A percentile compares a stretch with the other conserved stretches of the same genome.
Conservation (phyloP, 805 yeast genomes). For the Debaryomyces hansenii region DNA sequence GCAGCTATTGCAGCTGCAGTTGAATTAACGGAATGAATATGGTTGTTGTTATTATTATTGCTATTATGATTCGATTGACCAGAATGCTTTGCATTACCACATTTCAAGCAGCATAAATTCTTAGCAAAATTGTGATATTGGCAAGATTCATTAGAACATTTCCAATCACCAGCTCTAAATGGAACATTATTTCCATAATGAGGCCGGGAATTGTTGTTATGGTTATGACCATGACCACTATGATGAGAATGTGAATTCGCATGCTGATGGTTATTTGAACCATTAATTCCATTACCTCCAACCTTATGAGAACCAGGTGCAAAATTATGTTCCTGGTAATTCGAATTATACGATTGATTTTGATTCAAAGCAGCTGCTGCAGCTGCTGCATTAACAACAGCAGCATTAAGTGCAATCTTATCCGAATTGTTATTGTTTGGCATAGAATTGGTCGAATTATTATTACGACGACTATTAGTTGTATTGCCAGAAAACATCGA, state of each 20-base stretch:
- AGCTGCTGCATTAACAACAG: slow-evolving; percentile 11
- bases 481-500: slow-evolving; percentile 40
- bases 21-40: slow-evolving; percentile 36
- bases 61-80: slow-evolving; percentile 9
- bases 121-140: slow-evolving; percentile 91
- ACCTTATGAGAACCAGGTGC: neutral
- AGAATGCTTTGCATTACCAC: slow-evolving; percentile 69
- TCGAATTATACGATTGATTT: slow-evolving; percentile 3
- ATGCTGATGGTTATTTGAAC: slow-evolving; percentile 7
- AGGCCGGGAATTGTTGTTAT: slow-evolving; percentile 14
- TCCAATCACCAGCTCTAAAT: slow-evolving; percentile 97
- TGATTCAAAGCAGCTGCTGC: slow-evolving; percentile 8
- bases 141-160: slow-evolving; percentile 76
- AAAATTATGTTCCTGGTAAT: neutral
- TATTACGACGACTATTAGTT: slow-evolving; percentile 9
- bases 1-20: slow-evolving; percentile 50
- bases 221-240: slow-evolving; percentile 10
- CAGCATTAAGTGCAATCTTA: slow-evolving; percentile 14
- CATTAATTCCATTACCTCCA: neutral
- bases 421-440: slow-evolving; percentile 5
- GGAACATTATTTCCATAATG: slow-evolving; percentile 61
- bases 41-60: slow-evolving; percentile 6
- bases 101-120: slow-evolving; percentile 80
- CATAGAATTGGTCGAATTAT: slow-evolving; percentile 6
- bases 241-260: slow-evolving; percentile 13